Evolutionary conservation across 768 basidiomycete genomes (phyloP), one percentile per base, ranked within the genome.

Genomic region (Termitomyces sp.): DNA sequence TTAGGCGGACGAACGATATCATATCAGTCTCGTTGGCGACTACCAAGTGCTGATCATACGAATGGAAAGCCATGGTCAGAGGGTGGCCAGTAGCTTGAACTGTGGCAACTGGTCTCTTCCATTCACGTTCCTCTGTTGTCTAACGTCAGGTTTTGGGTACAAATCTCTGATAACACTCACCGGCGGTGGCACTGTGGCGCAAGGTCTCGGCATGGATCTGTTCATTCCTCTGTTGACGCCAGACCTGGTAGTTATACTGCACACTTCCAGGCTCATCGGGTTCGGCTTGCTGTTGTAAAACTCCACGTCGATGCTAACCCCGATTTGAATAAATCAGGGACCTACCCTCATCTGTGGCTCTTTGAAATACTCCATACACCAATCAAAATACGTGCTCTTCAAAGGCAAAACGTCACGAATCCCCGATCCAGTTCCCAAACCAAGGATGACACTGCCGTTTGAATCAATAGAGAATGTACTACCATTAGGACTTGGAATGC

Each of bases 301-400:
- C 10, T 43, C 31, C 25, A 31, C 11, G 10, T 63, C n/a, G 66
- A 61, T 61, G 70, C 61, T 56, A 68, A 37, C 29, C 9, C 57
- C 47, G 38, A 48, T 46, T 52, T 14, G 58, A 51, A 15, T 40
- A 14, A 10, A 46, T 40, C 37, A 14, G 5, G 67, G 5, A 67
- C 86, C 68, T 71, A 96, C 95, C 81, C 94, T 88, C 96, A 99
- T 98, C 73, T 99, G 97, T 3, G 96, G 94, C 72, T 98, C 96
- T 64, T 91, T 94, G 78, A 98, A 99, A 72, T 98, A 98, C 70
- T 98, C 96, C 68, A 86, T 85, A 62, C 94, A 94, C 92, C 94
- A 98, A 69, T 98, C 96, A 70, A 89, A 99, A 76, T 92, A 96
- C 9, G 85, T 81, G 70, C 94, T 96, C 75, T 92, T 94, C 68